Percentiles rank a stretch among this genome's conserved stretches.
Conservation (phyloP, 305 asterid genomes). For the Plantago lanceolata region DNA sequence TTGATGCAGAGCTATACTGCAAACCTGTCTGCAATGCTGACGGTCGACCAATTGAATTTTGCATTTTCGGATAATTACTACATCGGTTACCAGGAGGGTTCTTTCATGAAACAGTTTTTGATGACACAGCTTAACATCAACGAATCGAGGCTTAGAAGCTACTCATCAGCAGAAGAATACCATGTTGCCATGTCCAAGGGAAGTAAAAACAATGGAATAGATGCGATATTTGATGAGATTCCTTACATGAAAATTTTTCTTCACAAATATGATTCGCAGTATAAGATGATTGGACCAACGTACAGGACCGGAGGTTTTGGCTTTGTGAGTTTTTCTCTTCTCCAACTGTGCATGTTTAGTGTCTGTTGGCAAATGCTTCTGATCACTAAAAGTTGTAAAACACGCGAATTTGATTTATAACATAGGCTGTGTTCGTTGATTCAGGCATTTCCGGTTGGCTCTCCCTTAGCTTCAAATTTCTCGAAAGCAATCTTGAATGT, state of each 20-base stretch:
- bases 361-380: no score
- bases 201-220: constrained; percentile 46
- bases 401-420: background rate
- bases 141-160: constrained; percentile 30
- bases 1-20: constrained; percentile 63
- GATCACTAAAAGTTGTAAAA: background rate
- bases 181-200: constrained; percentile 40
- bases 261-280: constrained; percentile 26
- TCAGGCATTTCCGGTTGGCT: constrained; percentile 45
- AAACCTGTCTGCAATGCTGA: constrained; percentile 48
- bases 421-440: background rate
- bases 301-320: constrained; percentile 50
- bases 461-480: constrained; percentile 36
- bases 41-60: constrained; percentile 46
- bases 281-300: constrained; percentile 43
- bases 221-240: constrained; percentile 51
- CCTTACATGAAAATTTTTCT: constrained; percentile 58
- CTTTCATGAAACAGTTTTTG: constrained; percentile 38
- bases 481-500: constrained; percentile 50
- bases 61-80: constrained; percentile 23
- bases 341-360: background rate
- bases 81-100: constrained; percentile 37
- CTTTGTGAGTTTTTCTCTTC: constrained; percentile 37
- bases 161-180: constrained; percentile 26
- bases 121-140: constrained; percentile 14